Evolutionary conservation across 2,329 filamentous ascomycete species (phyloP).

Genomic region (Corinectria fuckeliana): DNA sequence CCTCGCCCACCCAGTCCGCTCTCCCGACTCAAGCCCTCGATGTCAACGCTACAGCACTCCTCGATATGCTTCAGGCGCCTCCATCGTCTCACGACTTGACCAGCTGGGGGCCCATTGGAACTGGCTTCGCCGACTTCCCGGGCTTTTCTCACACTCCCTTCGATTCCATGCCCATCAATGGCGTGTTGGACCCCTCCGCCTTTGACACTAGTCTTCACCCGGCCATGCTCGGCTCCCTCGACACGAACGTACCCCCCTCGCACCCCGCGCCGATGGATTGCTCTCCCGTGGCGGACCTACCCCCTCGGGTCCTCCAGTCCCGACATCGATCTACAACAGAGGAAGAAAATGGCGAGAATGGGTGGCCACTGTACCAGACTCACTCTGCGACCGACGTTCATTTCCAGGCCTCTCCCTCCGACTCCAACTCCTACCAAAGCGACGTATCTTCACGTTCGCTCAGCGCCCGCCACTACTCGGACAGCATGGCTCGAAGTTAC

Average conservation of each 20-base stretch:
- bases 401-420: slow-evolving; percentile 37
- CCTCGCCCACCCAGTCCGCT: slow-evolving; percentile 30
- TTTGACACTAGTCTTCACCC: slow-evolving; percentile 36
- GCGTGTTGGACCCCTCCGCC: slow-evolving; percentile 33
- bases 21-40: slow-evolving; percentile 34
- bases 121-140: slow-evolving; percentile 33
- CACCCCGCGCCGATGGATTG: slow-evolving; percentile 31
- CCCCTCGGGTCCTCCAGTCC: slow-evolving; percentile 21
- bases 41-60: slow-evolving; percentile 36
- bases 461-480: slow-evolving; percentile 34
- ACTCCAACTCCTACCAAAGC: slow-evolving; percentile 38
- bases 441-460: slow-evolving; percentile 35
- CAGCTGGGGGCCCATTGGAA: slow-evolving; percentile 38
- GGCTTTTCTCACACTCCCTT: slow-evolving; percentile 33
- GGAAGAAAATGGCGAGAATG: slow-evolving; percentile 36
- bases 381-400: slow-evolving; percentile 31
- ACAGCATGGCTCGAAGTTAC: slow-evolving; percentile 35
- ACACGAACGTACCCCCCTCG: slow-evolving; percentile 24
- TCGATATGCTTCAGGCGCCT: slow-evolving; percentile 39
- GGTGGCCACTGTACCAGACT: slow-evolving; percentile 35
- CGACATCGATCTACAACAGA: slow-evolving; percentile 29
- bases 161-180: slow-evolving; percentile 33
- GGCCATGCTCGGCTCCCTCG: slow-evolving; percentile 28
- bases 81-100: slow-evolving; percentile 36
- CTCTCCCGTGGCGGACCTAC: slow-evolving; percentile 30